Percentiles rank a stretch among this genome's conserved stretches.
These are phyloP conservation scores for Ustulina deusta DNA, from an alignment of 2,329 filamentous ascomycete species.

Conservation along the genomic window DNA sequence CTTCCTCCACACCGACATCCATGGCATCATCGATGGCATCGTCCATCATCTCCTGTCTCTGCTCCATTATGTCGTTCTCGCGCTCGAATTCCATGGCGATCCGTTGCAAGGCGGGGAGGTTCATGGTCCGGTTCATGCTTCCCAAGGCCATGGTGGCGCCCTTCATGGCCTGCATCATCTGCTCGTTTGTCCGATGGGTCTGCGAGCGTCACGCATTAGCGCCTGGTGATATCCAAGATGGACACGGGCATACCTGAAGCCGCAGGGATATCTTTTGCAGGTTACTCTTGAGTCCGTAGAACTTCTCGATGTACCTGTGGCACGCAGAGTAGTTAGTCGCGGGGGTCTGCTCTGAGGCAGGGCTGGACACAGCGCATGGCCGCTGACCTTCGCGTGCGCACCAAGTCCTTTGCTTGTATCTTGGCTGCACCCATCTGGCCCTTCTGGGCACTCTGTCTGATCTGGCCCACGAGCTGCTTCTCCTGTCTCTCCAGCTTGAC, in stretches of 20 bases:
- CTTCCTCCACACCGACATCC: conserved; percentile 89
- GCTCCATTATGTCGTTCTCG: conserved; percentile 99
- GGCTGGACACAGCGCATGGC: neutral
- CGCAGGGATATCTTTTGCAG: conserved; percentile 94
- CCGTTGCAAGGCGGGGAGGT: conserved; percentile 91
- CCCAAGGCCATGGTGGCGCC: conserved; percentile 92
- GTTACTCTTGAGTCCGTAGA: conserved; percentile 98
- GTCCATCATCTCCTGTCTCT: conserved; percentile 99
- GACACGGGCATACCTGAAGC: conserved; percentile 76
- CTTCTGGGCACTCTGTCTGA: conserved; percentile 98
- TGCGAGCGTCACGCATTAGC: conserved; percentile 53
- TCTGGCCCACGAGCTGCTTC: conserved; percentile 94
- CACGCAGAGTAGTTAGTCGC: neutral
- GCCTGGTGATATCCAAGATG: conserved; percentile 19
- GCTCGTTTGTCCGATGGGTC: conserved; percentile 98
- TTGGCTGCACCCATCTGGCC: conserved; percentile 98
- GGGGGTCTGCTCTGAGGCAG: neutral
- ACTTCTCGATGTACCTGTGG: conserved; percentile 91
- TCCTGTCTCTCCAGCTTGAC: conserved; percentile 98
- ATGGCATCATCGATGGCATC: conserved; percentile 98
- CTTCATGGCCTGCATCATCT: conserved; percentile 99
- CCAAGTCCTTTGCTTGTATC: conserved; percentile 97
- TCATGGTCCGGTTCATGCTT: conserved; percentile 98
- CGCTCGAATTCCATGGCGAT: conserved; percentile 99
- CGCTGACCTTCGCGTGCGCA: conserved; percentile 83